Evolutionary conservation across 352 stramenopile genomes (phyloP), one percentile per base, ranked within the genome.

Genomic region (Globisporangium viniferum): DNA sequence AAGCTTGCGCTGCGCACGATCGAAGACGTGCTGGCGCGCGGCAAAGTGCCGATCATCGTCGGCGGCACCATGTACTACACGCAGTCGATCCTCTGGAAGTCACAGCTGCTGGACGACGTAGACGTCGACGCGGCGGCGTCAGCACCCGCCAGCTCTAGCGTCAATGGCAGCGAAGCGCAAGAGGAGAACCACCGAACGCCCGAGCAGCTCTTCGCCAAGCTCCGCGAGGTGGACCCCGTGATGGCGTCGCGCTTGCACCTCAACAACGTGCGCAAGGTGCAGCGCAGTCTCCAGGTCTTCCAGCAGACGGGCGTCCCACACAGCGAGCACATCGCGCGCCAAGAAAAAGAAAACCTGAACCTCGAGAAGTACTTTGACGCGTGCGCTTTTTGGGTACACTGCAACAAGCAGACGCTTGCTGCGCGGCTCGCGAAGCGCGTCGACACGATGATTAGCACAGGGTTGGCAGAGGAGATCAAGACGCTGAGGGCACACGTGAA

Each of bases 31-130:
- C 67, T 92, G 58, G 76, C 76, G 49, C 76, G 88, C n/a, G 91
- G 90, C 51, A 97, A 96, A 64, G 76, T 97, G 41, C 92, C 92
- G 3, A 94, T 98, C 54, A 76, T 98, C n/a, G 91, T 97, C 10
- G 92, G 92, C 31, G 92, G 92, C 55, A 98, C 92, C 39, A 94
- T 97, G 81, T 98, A 98, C 75, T 98, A 98, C 76, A 95, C 91
- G 59, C 92, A 98, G 69, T 89, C 86, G 24, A 78, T 98, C 39
- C 75, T 98, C 39, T 97, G 90, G 89, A 89, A 92, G 39, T 88
- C 88, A 1, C 86, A 95, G 66, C 62, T 97, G 44, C 73, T 97
- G 69, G 89, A 97, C 71, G 84, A 92, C 56, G 81, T 89, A 9
- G 35, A 75, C 53, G 71, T 69, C n/a, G n/a, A 46, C 12, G 59